Evolutionary conservation across 169 alveolate genomes (phyloP), one percentile per base, ranked within the genome.

Genomic region (Miamiensis avidus): DNA sequence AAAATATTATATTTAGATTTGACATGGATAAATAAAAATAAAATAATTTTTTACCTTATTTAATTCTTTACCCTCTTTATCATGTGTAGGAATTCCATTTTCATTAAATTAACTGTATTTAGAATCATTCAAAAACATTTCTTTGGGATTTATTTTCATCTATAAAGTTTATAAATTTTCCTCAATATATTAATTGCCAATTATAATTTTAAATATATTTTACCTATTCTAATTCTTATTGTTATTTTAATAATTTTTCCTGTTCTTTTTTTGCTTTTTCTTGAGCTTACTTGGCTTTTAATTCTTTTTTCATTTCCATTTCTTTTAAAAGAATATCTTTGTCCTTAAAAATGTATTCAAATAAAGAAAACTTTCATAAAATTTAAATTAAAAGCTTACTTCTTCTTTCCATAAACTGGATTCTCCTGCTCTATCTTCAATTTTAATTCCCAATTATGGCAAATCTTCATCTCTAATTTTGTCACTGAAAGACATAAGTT

Each of bases 371-470:
- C 74, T 90, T 92, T 49, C 26, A 4, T 11, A 49, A 49, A 49
- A 49, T 11, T 11, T 49, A 49, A 49, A 82, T 93, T 95, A 73
- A 89, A 94, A 78, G 85, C 84, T 49, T 49, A 49, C 69, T 49
- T 49, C 69, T 49, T 49, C 69, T 81, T 94, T 93, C 98, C 98
- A 96, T 31, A 96, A 92, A 65, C 97, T 92, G 82, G 93, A 89
- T 74, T 96, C 94, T 11, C 97, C 98, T 33, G 96, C 95, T 75
- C 92, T 95, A 87, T 98, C 99, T 89, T 98, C 99, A 33, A 98
- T 85, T 79, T 95, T 93, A 74, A 98, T 92, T 20, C 99, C 99
- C 76, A 97, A 83, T 29, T 96, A 87, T 25, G 98, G 94, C 32
- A 98, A 95, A 33, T 89, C 93, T 74, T 94, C 97, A 94, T 98